Base-by-base conservation (phyloP, 495 filamentous ascomycete species). In the Pyrenopolyporus hunteri region DNA sequence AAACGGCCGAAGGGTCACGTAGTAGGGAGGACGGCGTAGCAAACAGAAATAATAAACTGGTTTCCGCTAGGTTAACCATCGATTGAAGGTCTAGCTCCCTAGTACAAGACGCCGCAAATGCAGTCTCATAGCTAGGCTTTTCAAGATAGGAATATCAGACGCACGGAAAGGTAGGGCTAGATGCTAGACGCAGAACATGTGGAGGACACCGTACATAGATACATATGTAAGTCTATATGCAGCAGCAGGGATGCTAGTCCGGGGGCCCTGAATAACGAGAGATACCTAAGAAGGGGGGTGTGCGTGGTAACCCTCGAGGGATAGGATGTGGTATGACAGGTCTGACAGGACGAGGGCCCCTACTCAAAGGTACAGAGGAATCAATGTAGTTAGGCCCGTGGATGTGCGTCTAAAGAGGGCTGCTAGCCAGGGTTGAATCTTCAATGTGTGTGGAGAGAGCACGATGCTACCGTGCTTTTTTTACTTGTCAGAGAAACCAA, bases 221-320 rank as follows among this genome's bases (percentile, higher is more conserved):
- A 69, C 66, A 71, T 71, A 71, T 68, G 62, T 71, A 71, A 66
- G 69, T 68, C 63, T 68, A 56, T 68, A 71, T 71, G 69, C 69
- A 71, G 59, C 36, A 67, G 50, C 69, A 71, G 69, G 69, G 69
- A 65, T 71, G 14, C 52, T 52, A 33, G 67, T 66, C 59, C 63
- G 56, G 62, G 66, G 66, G 59, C 44, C 59, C 59, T 59, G 59
- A 63, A 62, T 56, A 51, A 55, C 49, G 50, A 64, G 58, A 67
- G 48, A 59, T 64, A 64, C 54, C 4, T 59, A 40, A 49, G 53
- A 58, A 50, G 64, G 68, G 68, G 58, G 42, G 63, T 57, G 63
- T 67, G 66, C 43, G 52, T 69, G 59, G 66, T 63, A 67, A 65
- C 68, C 60, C 56, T 71, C 62, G 62, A 69, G 52, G 68, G 68